Percentiles rank a stretch among this genome's conserved stretches.
phyloP scores from a whole-genome alignment of 495 filamentous ascomycete genomes.

The Neurospora terricola region DNA sequence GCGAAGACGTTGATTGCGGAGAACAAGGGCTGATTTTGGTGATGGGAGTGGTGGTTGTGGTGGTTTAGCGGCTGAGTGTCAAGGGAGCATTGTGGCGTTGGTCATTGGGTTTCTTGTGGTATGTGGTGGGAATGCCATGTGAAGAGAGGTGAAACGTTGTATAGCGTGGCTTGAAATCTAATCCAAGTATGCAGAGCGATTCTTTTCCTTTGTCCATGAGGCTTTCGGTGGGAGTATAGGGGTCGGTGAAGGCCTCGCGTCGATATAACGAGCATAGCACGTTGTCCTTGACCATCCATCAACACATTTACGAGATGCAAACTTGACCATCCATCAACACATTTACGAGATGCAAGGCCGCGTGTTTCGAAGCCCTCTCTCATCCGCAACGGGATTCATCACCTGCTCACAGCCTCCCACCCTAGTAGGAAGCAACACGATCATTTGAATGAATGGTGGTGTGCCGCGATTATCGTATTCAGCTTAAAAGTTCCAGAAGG shows the following conservation, averaged over 20 bases:
- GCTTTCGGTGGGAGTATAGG: too few relatives aligned
- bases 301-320: neutral
- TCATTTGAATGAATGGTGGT: neutral
- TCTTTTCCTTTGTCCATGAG: too few relatives aligned
- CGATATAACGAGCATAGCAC: neutral
- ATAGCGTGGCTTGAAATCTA: neutral
- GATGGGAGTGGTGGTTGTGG: neutral
- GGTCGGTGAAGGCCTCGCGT: neutral
- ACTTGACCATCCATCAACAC: neutral
- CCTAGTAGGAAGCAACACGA: neutral
- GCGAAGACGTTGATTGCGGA: conserved; percentile 20
- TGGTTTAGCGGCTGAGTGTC: neutral
- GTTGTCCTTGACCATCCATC: neutral
- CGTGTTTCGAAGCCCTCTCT: neutral
- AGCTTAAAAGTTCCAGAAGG: neutral
- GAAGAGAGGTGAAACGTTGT: neutral
- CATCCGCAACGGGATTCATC: neutral
- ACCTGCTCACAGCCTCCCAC: neutral
- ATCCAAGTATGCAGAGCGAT: neutral
- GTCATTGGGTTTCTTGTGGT: neutral
- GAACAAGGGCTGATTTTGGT: neutral
- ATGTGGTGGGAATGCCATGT: neutral
- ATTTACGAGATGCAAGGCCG: neutral
- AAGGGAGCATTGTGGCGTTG: neutral
- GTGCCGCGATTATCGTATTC: neutral